phyloP scores from a whole-genome alignment of 2,329 filamentous ascomycete genomes.

The Didymella pinodella region DNA sequence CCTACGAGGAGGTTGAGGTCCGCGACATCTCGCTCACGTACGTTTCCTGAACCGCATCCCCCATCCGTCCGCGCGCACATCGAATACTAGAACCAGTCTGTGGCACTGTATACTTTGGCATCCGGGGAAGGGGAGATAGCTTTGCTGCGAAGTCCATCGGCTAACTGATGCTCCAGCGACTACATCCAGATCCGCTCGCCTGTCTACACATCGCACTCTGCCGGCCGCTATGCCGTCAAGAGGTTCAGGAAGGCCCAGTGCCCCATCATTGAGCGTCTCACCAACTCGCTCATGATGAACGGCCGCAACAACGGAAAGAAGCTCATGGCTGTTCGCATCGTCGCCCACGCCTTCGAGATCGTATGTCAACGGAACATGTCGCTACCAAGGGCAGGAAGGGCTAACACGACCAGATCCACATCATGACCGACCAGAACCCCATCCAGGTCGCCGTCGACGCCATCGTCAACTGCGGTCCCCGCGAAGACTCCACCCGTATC shows the following conservation, averaged over 20 bases:
- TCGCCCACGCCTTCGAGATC: slow-evolving; percentile 99
- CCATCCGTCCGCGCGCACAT: slow-evolving; percentile 21
- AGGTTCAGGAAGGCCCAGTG: slow-evolving; percentile 99
- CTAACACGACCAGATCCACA: slow-evolving; percentile 78
- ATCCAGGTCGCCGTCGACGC: slow-evolving; percentile 99
- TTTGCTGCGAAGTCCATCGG: slow-evolving; percentile 30
- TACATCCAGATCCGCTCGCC: slow-evolving; percentile 99
- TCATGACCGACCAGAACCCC: slow-evolving; percentile 99
- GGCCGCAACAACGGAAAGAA: slow-evolving; percentile 99
- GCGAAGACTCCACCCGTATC: slow-evolving; percentile 99
- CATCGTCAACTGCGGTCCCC: slow-evolving; percentile 99
- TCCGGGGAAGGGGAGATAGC: slow-evolving; percentile 29
- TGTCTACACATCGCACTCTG: slow-evolving; percentile 99
- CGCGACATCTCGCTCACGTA: slow-evolving; percentile 99
- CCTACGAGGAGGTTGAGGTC: slow-evolving; percentile 99
- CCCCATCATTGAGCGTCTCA: slow-evolving; percentile 99
- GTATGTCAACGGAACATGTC: slow-evolving; percentile 65
- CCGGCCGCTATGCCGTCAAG: slow-evolving; percentile 98
- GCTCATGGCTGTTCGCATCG: slow-evolving; percentile 99
- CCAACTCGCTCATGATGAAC: slow-evolving; percentile 99
- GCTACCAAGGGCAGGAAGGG: slow-evolving; percentile 1
- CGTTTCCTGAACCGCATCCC: slow-evolving; percentile 51
- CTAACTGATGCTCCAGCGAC: slow-evolving; percentile 71
- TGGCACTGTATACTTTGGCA: slow-evolving; percentile 23
- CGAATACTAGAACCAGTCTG: slow-evolving; percentile 11